Conservation (phyloP, 306 rosid species). For the Carpinus viminea region DNA sequence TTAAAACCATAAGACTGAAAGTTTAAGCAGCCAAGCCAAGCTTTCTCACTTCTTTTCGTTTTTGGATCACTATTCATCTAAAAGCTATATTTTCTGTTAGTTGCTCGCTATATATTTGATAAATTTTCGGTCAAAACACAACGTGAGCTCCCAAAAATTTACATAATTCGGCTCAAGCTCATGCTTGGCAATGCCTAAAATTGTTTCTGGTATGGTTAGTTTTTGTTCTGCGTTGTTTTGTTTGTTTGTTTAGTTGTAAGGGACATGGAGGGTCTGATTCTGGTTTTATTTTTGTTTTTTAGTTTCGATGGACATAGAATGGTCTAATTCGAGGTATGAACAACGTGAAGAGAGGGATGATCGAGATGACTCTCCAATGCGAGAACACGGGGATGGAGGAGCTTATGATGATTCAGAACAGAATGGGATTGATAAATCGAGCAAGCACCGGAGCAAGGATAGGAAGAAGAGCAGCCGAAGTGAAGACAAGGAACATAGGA, state of each 20-base stretch:
- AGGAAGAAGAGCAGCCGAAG: conserved; percentile 68
- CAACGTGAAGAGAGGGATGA: conserved; percentile 49
- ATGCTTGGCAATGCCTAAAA: not conserved
- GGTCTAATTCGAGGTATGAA: conserved; percentile 45
- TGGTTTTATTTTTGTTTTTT: not conserved
- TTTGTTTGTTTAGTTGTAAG: not conserved
- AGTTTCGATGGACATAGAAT: conserved; percentile 56
- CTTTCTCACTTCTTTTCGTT: not conserved
- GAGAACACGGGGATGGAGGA: conserved; percentile 34
- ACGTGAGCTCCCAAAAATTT: not conserved
- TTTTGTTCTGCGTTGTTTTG: not conserved
- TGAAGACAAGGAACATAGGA: conserved; percentile 70
- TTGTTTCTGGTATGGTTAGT: not conserved
- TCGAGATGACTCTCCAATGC: conserved; percentile 41
- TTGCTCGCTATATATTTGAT: not conserved
- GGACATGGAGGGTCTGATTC: not conserved
- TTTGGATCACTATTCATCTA: not conserved
- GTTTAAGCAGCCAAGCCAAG: not conserved
- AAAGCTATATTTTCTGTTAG: not conserved
- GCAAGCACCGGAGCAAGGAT: conserved; percentile 70
- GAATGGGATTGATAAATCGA: conserved; percentile 48
- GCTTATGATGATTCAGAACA: conserved; percentile 41
- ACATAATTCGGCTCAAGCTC: not conserved
- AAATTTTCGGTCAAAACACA: not conserved
- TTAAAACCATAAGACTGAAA: not conserved